These are phyloP conservation scores for Cephalotrichum gorgonifer DNA, from an alignment of 2,329 filamentous ascomycete genomes.

Conservation along the genomic window DNA sequence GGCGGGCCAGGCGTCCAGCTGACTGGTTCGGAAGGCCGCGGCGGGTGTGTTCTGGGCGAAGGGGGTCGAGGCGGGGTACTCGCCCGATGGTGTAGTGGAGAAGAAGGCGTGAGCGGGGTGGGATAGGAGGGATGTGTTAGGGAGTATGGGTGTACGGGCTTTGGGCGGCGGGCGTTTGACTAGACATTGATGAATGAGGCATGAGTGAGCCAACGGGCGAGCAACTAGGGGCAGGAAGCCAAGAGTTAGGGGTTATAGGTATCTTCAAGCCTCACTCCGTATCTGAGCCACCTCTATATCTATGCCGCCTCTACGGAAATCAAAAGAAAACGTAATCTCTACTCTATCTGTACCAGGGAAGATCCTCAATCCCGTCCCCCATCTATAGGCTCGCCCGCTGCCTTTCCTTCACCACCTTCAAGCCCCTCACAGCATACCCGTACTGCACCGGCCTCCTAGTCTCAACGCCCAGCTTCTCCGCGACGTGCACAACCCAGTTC, in stretches of 20 bases:
- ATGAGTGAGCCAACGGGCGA: too few species aligned
- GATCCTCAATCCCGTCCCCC: background rate
- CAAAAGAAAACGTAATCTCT: background rate
- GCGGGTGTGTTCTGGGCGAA: conserved; percentile 16
- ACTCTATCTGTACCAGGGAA: background rate
- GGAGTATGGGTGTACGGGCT: too few species aligned
- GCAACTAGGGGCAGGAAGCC: too few species aligned
- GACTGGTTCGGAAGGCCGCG: conserved; percentile 22
- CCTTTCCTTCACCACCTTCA: background rate
- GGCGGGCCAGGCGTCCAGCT: conserved; percentile 30
- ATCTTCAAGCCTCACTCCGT: too few species aligned
- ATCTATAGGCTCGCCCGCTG: background rate
- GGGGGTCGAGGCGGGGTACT: conserved; percentile 18
- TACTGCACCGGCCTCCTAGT: conserved; percentile 66
- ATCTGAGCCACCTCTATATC: too few species aligned
- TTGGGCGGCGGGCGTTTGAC: too few species aligned
- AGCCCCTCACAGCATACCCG: conserved; percentile 16
- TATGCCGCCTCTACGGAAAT: too few species aligned
- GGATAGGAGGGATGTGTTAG: background rate
- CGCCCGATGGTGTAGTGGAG: conserved; percentile 18
- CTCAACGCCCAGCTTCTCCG: conserved; percentile 59
- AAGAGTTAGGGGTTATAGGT: too few species aligned
- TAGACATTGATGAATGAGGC: too few species aligned
- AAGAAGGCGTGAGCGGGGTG: conserved; percentile 8
- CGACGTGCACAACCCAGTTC: conserved; percentile 63